phyloP scores from a whole-genome alignment of 768 basidiomycete species.

The Lentinula edodes region DNA sequence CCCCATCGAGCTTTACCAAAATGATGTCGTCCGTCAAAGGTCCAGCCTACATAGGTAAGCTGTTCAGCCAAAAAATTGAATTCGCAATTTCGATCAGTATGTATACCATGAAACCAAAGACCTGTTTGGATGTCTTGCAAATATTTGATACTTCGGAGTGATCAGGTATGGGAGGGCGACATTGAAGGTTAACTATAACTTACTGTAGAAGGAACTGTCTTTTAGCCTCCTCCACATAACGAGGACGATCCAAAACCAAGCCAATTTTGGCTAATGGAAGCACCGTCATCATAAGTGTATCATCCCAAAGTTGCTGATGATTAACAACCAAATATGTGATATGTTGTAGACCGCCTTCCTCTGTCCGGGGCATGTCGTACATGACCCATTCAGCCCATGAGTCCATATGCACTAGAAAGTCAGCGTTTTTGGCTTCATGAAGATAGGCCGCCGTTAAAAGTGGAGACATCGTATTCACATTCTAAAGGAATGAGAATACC shows the following conservation, averaged over 20 bases:
- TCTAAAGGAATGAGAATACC: constrained; percentile 20
- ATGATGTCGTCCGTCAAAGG: constrained; percentile 39
- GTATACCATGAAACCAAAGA: constrained; percentile 42
- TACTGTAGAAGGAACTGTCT: constrained; percentile 45
- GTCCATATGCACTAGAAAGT: constrained; percentile 33
- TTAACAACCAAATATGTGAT: constrained; percentile 38
- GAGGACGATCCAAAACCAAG: constrained; percentile 39
- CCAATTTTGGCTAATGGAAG: constrained; percentile 54
- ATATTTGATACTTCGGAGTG: constrained; percentile 32
- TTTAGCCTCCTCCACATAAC: constrained; percentile 52
- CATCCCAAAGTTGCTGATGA: constrained; percentile 49
- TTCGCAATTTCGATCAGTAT: neutral
- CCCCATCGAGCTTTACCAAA: constrained; percentile 47
- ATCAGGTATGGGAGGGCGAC: neutral
- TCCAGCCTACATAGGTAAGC: constrained; percentile 29
- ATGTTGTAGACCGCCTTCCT: constrained; percentile 43
- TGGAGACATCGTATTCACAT: constrained; percentile 55
- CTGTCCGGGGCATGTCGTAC: constrained; percentile 39
- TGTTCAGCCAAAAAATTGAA: neutral
- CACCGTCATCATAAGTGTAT: constrained; percentile 55
- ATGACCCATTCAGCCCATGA: constrained; percentile 51
- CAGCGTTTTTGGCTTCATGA: constrained; percentile 28
- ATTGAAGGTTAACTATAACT: constrained; percentile 10
- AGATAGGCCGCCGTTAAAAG: constrained; percentile 40
- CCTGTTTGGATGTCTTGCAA: constrained; percentile 38